A percentile compares a stretch with the other conserved stretches of the same genome.
phyloP scores from a whole-genome alignment of 1,139 yeast species.

The Trichomonascaceae sp. region DNA sequence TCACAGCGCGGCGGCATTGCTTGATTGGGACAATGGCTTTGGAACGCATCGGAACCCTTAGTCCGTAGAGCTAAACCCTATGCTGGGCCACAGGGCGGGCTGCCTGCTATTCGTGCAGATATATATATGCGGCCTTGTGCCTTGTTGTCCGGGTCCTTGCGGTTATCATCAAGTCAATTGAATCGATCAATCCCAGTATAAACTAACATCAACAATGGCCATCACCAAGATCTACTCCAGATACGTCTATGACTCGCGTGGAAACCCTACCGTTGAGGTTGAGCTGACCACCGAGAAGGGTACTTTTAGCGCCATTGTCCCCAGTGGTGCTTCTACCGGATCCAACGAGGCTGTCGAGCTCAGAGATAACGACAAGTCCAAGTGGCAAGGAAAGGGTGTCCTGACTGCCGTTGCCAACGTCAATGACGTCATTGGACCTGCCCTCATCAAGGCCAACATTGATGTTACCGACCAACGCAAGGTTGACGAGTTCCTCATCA shows the following conservation, averaged over 20 bases:
- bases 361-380: constrained; percentile 87
- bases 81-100: no score
- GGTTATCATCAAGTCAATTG: no score
- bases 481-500: constrained; percentile 63
- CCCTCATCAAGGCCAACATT: constrained; percentile 56
- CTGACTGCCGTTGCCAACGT: constrained; percentile 84
- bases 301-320: constrained; percentile 83
- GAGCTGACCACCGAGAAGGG: constrained; percentile 80
- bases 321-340: constrained; percentile 97
- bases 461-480: constrained; percentile 71
- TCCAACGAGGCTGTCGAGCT: constrained; percentile 89
- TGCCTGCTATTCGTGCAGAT: no score
- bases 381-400: constrained; percentile 96
- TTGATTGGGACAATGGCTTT: no score
- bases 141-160: no score
- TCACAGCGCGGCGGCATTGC: no score
- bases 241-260: constrained; percentile 88
- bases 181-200: no score
- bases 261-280: constrained; percentile 93
- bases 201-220: constrained; percentile 34
- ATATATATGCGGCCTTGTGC: no score
- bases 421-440: constrained; percentile 81
- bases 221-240: constrained; percentile 66
- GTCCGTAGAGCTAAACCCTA: no score
- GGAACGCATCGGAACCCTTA: no score